Evolutionary conservation across 2,329 filamentous ascomycete species (phyloP), one percentile per base, ranked within the genome.

Genomic region (Pseudocercospora fijiensis): DNA sequence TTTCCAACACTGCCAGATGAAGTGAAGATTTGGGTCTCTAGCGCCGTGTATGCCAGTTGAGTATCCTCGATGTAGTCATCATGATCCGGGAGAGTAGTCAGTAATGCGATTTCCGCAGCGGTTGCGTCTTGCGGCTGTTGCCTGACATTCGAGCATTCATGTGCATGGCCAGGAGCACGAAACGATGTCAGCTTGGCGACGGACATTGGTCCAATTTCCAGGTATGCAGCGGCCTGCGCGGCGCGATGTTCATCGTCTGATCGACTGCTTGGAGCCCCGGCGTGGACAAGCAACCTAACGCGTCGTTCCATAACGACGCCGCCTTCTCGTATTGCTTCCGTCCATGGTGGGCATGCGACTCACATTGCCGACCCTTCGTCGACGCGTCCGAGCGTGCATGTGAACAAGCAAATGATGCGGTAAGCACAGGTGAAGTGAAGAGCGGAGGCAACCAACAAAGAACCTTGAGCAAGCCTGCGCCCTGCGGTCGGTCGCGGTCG

Each of bases 11-110:
- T 49, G 28, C 70, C 60, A 8, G 70, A 74, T 2, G 71, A 70
- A 16, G 76, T 74, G 22, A 70, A 65, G 1, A 81, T 57, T 52
- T 82, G 78, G 53, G 78, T 81, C 64, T 81, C 75, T 9, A 82
- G 58, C 2, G 73, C 77, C 33, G 73, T 70, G 45, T 73, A 73
- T 16, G 78, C 80, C 24, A 78, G 61, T 65, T 82, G 80, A 5
- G 80, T 80, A 60, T 81, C 76, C 28, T 81, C 78, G 26, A 81
- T 70, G 56, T 64, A 72, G 13, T 65, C 65, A 11, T 58, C 64
- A 7, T 63, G 51, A n/a, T 69, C 61, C 37, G 63, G 62, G 18
- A 30, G 22, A 22, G 24, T 37, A 37, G 33, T 45, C 37, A 20
- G 16, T 28, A 28, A 26, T 22, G 30, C 51, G 43, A 13, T 22